A percentile compares a stretch with the other conserved stretches of the same genome.
phyloP scores from a whole-genome alignment of 495 filamentous ascomycete genomes.

The Massariosphaeria phaeospora region DNA sequence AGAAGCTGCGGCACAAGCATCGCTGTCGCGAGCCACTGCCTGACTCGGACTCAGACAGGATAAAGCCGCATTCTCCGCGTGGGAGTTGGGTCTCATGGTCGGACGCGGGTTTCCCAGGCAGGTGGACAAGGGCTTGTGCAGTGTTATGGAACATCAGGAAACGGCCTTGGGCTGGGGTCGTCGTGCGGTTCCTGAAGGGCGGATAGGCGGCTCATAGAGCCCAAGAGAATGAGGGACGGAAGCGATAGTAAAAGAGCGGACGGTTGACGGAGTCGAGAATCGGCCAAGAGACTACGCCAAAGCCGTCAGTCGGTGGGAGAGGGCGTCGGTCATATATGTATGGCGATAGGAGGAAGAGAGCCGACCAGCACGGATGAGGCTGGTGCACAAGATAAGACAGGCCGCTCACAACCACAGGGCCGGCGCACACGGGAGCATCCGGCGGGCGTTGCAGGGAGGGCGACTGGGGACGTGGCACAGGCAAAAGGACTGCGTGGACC shows the following conservation, averaged over 20 bases:
- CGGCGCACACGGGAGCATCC: conserved; percentile 33
- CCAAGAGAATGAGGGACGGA: conserved; percentile 3
- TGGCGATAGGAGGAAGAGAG: conserved; percentile 21
- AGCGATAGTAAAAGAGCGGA: background rate
- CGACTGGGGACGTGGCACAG: background rate
- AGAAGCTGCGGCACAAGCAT: conserved; percentile 37
- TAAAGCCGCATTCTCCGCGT: conserved; percentile 39
- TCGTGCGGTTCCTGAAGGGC: conserved; percentile 12
- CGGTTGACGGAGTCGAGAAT: background rate
- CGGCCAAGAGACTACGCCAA: background rate
- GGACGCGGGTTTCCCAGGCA: conserved; percentile 26
- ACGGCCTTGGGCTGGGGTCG: conserved; percentile 22
- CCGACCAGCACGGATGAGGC: conserved; percentile 15
- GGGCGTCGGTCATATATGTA: conserved; percentile 20
- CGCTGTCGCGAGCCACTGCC: conserved; percentile 30
- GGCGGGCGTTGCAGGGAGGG: conserved; percentile 11
- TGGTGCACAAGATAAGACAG: conserved; percentile 23
- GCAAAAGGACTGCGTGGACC: conserved; percentile 8
- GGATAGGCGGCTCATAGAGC: conserved; percentile 28
- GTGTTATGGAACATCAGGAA: conserved; percentile 32
- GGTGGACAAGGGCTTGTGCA: conserved; percentile 26
- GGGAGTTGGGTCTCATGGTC: conserved; percentile 30
- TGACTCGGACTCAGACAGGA: conserved; percentile 22
- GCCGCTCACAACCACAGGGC: background rate
- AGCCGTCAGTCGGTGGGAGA: conserved; percentile 21